phyloP scores from a whole-genome alignment of 2,329 filamentous ascomycete genomes.

The Beauveria pseudobassiana region DNA sequence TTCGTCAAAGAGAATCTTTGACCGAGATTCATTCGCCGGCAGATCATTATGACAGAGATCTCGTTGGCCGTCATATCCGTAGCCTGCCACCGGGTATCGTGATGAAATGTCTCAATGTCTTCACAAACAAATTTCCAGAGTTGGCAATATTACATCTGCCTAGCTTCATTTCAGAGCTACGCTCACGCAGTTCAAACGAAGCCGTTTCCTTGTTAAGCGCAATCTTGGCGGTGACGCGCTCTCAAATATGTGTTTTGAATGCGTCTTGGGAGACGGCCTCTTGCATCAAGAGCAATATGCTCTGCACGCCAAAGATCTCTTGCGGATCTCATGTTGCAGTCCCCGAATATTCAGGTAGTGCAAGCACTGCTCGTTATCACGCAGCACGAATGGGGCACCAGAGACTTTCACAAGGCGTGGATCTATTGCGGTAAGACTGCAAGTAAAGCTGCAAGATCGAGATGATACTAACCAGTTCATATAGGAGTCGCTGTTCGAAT shows the following conservation, averaged over 20 bases:
- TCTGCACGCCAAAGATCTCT: constrained; percentile 20
- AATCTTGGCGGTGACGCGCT: constrained; percentile 23
- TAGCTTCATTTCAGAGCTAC: constrained; percentile 21
- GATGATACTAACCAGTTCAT: not conserved
- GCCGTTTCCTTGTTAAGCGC: constrained; percentile 23
- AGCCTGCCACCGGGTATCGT: constrained; percentile 20
- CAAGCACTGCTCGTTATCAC: constrained; percentile 33
- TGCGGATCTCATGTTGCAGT: constrained; percentile 21
- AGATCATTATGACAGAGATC: not conserved
- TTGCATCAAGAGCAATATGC: constrained; percentile 27
- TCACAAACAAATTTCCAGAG: constrained; percentile 28
- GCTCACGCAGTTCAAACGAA: constrained; percentile 16
- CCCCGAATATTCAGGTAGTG: constrained; percentile 27
- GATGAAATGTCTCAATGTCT: constrained; percentile 26
- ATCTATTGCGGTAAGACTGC: constrained; percentile 27
- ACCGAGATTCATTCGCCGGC: not conserved
- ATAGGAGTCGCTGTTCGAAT: constrained; percentile 30
- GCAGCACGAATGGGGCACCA: constrained; percentile 34
- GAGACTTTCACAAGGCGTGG: constrained; percentile 36
- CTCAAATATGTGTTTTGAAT: constrained; percentile 25
- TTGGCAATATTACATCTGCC: constrained; percentile 27
- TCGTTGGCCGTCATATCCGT: constrained; percentile 18
- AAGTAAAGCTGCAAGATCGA: no score
- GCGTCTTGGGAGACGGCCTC: constrained; percentile 22
- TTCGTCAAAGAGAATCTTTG: not conserved